Percentiles rank a stretch among this genome's conserved stretches.
These are phyloP conservation scores for Pseudogymnoascus sp. DNA, from an alignment of 2,329 filamentous ascomycete species.

Conservation along the genomic window DNA sequence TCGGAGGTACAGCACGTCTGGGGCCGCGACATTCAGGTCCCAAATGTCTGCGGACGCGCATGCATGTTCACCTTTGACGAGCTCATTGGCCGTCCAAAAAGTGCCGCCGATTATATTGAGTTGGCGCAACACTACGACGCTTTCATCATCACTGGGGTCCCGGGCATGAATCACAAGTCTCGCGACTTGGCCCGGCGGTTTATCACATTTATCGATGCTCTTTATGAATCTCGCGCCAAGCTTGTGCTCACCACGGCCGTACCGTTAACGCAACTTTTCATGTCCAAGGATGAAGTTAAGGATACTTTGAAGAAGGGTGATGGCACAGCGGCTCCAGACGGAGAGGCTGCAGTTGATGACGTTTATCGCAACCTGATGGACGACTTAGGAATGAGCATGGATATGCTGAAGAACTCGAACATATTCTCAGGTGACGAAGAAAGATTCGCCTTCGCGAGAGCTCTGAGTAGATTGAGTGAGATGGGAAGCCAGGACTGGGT, in stretches of 20 bases:
- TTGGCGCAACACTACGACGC: constrained; percentile 82
- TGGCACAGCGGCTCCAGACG: constrained; percentile 26
- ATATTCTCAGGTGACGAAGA: constrained; percentile 95
- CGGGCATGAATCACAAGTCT: constrained; percentile 79
- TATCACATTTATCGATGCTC: constrained; percentile 95
- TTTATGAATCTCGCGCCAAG: constrained; percentile 90
- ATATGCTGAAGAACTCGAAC: constrained; percentile 72
- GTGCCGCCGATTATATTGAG: constrained; percentile 92
- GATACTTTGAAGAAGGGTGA: constrained; percentile 47
- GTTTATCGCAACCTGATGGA: constrained; percentile 77
- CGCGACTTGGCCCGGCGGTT: constrained; percentile 85
- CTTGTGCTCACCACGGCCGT: constrained; percentile 86
- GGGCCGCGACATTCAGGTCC: constrained; percentile 84
- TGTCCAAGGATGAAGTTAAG: constrained; percentile 61
- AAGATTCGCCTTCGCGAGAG: constrained; percentile 88
- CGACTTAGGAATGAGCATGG: constrained; percentile 76
- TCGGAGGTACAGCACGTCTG: constrained; percentile 75
- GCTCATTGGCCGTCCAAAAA: constrained; percentile 78
- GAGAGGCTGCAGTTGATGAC: constrained; percentile 46
- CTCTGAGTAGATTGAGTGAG: constrained; percentile 72
- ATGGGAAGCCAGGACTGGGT: constrained; percentile 97
- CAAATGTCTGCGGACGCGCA: constrained; percentile 75
- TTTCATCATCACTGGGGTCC: constrained; percentile 85
- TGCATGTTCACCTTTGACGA: constrained; percentile 91
- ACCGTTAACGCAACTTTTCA: constrained; percentile 76